phyloP scores from a whole-genome alignment of 2,329 filamentous ascomycete species.

The Decorospora gaudefroyi region DNA sequence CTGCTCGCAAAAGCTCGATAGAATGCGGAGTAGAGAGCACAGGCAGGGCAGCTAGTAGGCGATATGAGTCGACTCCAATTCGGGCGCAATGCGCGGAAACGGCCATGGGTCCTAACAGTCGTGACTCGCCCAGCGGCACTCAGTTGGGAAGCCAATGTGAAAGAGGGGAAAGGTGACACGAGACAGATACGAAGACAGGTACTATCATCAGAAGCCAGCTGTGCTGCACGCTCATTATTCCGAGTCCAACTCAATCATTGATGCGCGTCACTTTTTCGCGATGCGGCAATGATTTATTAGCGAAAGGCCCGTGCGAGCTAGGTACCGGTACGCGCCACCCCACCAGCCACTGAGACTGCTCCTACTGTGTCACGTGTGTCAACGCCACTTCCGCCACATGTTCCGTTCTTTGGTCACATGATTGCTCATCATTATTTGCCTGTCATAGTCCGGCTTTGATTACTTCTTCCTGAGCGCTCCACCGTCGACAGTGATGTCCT shows the following conservation, averaged over 20 bases:
- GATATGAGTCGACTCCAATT: conserved; percentile 5
- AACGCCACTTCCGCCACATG: no score
- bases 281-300: conserved; percentile 13
- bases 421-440: background rate
- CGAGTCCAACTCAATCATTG: background rate
- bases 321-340: no score
- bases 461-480: conserved; percentile 46
- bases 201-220: conserved; percentile 5
- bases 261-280: conserved; percentile 12
- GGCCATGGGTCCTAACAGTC: conserved; percentile 28
- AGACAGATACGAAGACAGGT: conserved; percentile 5
- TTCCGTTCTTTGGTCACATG: no score
- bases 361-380: no score
- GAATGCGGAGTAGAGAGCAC: conserved; percentile 1
- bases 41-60: conserved; percentile 3
- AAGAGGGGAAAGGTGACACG: conserved; percentile 16
- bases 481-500: conserved; percentile 47
- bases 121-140: conserved; percentile 33
- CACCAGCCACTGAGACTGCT: no score
- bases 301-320: conserved; percentile 9
- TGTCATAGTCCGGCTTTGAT: no score
- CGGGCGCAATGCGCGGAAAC: conserved; percentile 21
- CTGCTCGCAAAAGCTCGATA: conserved; percentile 5
- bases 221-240: no score
- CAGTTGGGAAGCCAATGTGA: conserved; percentile 39